Evolutionary conservation across 495 filamentous ascomycete genomes (phyloP).

Genomic region (Aspergillus taichungensis): DNA sequence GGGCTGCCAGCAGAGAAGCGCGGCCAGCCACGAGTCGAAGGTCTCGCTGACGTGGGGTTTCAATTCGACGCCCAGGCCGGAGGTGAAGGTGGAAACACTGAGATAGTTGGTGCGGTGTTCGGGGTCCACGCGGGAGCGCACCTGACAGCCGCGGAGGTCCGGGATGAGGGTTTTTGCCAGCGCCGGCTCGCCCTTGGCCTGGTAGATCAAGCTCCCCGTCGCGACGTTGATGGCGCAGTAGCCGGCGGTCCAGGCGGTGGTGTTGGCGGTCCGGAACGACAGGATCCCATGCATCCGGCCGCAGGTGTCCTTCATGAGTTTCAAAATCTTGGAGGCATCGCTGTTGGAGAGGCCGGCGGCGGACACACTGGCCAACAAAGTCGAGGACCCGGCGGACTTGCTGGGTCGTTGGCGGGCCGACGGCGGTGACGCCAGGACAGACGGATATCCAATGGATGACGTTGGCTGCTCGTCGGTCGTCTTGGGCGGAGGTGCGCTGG

Average conservation of each 20-base stretch:
- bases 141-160: slow-evolving; percentile 80
- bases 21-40: slow-evolving; percentile 86
- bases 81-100: slow-evolving; percentile 64
- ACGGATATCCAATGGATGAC: slow-evolving; percentile 43
- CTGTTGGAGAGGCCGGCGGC: slow-evolving; percentile 35
- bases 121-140: slow-evolving; percentile 54
- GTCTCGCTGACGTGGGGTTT: slow-evolving; percentile 66
- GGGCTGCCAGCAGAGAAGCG: slow-evolving; percentile 89
- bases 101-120: slow-evolving; percentile 66
- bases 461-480: slow-evolving; percentile 22
- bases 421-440: slow-evolving; percentile 23
- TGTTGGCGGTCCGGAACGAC: slow-evolving; percentile 47
- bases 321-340: slow-evolving; percentile 43
- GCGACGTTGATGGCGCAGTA: slow-evolving; percentile 51
- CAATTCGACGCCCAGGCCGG: slow-evolving; percentile 62
- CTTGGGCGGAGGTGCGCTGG: slow-evolving; percentile 26
- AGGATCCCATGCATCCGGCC: slow-evolving; percentile 47
- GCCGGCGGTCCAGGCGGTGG: slow-evolving; percentile 45
- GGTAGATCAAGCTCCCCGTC: slow-evolving; percentile 46
- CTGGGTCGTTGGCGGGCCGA: slow-evolving; percentile 33
- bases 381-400: slow-evolving; percentile 30
- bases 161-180: slow-evolving; percentile 57
- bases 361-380: slow-evolving; percentile 19
- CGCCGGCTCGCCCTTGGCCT: slow-evolving; percentile 47
- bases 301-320: slow-evolving; percentile 51